Evolutionary conservation across 441 rosid species (phyloP).

Genomic region (Euphorbia celastroides): DNA sequence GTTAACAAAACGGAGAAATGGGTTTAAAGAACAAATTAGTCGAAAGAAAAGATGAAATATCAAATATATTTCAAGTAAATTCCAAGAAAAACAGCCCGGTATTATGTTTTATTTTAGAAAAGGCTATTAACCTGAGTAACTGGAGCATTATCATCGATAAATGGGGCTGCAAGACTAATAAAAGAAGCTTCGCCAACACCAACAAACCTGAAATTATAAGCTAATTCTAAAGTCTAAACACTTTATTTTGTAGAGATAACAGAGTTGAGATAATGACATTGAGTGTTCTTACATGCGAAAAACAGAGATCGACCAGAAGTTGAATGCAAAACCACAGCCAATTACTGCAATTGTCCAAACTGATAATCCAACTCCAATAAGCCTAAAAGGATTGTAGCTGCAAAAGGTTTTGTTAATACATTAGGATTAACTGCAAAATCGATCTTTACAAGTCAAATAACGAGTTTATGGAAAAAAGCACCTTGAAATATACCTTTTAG

Average conservation of each 20-base stretch:
- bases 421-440: too few species aligned
- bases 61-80: neutral
- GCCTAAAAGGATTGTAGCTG: conserved; percentile 89
- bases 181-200: conserved; percentile 99
- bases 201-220: conserved; percentile 70
- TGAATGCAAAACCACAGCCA: conserved; percentile 75
- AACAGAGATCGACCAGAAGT: conserved; percentile 80
- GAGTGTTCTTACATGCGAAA: conserved; percentile 71
- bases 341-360: conserved; percentile 81
- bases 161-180: conserved; percentile 95
- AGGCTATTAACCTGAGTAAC: conserved; percentile 72
- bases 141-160: conserved; percentile 96
- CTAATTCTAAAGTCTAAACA: conserved; percentile 7
- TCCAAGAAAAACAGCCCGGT: neutral
- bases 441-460: too few species aligned
- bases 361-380: conserved; percentile 84
- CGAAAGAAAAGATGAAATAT: neutral
- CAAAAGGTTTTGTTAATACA: conserved; percentile 15
- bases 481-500: neutral
- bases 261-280: conserved; percentile 3
- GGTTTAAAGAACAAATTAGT: conserved; percentile 7
- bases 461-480: too few species aligned
- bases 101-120: too few species aligned
- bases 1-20: conserved; percentile 19
- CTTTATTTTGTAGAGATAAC: neutral